Conservation (phyloP, 2,329 filamentous ascomycete genomes). For the Hypomyces rosellus region DNA sequence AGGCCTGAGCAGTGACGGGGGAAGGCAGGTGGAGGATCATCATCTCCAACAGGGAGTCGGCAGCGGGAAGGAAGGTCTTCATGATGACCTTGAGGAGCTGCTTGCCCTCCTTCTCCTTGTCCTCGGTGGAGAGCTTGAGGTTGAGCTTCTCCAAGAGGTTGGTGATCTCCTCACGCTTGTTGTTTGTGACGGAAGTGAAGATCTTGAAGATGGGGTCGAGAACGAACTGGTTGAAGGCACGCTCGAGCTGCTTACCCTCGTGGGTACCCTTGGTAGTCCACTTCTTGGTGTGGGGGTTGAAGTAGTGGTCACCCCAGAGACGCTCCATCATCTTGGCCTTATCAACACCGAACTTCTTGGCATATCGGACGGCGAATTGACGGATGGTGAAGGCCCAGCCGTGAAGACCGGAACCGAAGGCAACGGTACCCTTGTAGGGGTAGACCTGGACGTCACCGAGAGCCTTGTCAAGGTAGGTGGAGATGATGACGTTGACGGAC, state of each 20-base stretch:
- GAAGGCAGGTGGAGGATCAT: constrained; percentile 99
- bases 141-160: constrained; percentile 86
- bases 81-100: constrained; percentile 95
- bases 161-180: constrained; percentile 88
- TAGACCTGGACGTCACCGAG: constrained; percentile 98
- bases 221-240: constrained; percentile 99
- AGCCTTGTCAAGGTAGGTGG: constrained; percentile 94
- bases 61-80: constrained; percentile 97
- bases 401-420: constrained; percentile 99
- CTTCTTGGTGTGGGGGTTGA: constrained; percentile 99
- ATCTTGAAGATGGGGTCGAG: constrained; percentile 99
- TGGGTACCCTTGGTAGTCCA: constrained; percentile 84
- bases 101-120: constrained; percentile 95
- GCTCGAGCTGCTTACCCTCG: constrained; percentile 87
- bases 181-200: constrained; percentile 94
- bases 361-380: constrained; percentile 91
- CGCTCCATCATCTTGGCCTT: constrained; percentile 99
- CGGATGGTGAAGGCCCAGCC: constrained; percentile 99
- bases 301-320: constrained; percentile 99
- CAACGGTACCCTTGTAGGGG: constrained; percentile 94
- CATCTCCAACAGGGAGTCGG: constrained; percentile 98
- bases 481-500: constrained; percentile 99
- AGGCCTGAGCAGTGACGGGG: constrained; percentile 89
- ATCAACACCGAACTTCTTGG: constrained; percentile 99
- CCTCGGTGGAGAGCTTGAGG: constrained; percentile 81